Evolutionary conservation across 768 basidiomycete genomes (phyloP).

Genomic region (Xanthoconium purpureum): DNA sequence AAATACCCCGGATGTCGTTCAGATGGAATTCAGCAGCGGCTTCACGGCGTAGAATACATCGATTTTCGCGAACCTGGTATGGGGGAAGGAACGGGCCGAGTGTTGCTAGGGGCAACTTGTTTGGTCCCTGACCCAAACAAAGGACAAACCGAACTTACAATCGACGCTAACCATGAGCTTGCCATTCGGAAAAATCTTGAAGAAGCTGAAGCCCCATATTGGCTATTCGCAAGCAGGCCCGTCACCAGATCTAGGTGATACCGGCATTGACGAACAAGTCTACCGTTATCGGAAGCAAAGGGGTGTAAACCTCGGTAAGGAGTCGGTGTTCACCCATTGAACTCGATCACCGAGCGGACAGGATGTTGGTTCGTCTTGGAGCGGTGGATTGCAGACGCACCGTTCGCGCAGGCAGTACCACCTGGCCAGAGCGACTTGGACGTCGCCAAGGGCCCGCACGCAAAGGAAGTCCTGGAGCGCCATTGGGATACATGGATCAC

Average conservation of each 20-base stretch:
- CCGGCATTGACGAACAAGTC: conserved; percentile 21
- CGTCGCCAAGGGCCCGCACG: conserved; percentile 53
- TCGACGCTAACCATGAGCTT: conserved; percentile 8
- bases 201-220: conserved; percentile 12
- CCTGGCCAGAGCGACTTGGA: conserved; percentile 70
- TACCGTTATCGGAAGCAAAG: conserved; percentile 68
- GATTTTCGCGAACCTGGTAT: too few relatives aligned
- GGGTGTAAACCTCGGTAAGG: conserved; percentile 76
- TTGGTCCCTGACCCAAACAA: conserved; percentile 21
- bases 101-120: background rate
- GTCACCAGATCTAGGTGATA: conserved; percentile 5
- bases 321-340: background rate
- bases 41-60: too few relatives aligned
- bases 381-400: conserved; percentile 64
- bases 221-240: background rate
- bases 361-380: conserved; percentile 81
- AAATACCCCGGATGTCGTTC: too few relatives aligned
- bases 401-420: conserved; percentile 49
- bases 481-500: conserved; percentile 58
- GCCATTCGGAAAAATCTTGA: conserved; percentile 11
- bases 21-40: too few relatives aligned
- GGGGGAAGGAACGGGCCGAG: too few relatives aligned
- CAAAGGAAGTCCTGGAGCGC: conserved; percentile 40
- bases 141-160: background rate
- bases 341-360: conserved; percentile 26